Evolutionary conservation across 2,329 filamentous ascomycete species (phyloP).

Genomic region (Elsinoe perseae): DNA sequence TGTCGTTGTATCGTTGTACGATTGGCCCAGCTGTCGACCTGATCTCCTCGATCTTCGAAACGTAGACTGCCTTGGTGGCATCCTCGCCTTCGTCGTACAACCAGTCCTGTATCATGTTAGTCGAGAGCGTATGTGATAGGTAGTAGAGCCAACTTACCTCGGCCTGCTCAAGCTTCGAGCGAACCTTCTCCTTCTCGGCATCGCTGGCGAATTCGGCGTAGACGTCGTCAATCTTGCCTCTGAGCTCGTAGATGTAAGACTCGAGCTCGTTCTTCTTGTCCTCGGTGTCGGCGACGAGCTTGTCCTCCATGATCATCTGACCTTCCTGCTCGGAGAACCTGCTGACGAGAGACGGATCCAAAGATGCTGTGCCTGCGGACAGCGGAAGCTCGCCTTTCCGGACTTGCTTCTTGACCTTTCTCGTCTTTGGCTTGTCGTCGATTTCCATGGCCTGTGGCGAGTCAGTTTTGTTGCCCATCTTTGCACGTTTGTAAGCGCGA

Average conservation of each 20-base stretch:
- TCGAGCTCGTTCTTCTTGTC: conserved; percentile 99
- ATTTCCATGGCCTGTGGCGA: conserved; percentile 71
- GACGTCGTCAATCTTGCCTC: conserved; percentile 87
- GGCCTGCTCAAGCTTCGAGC: conserved; percentile 69
- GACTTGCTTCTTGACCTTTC: conserved; percentile 99
- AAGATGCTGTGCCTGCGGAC: conserved; percentile 69
- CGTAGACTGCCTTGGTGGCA: conserved; percentile 84
- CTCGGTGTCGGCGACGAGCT: conserved; percentile 94
- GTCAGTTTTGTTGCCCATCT: conserved; percentile 26
- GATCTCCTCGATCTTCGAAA: conserved; percentile 94
- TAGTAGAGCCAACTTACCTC: conserved; percentile 70
- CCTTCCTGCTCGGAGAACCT: conserved; percentile 72
- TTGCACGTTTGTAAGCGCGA: conserved; percentile 17
- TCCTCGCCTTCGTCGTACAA: conserved; percentile 96
- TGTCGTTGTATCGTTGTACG: conserved; percentile 90
- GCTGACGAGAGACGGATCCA: conserved; percentile 62
- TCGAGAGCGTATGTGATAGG: no score
- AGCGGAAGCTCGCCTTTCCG: conserved; percentile 94
- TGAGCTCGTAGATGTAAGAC: conserved; percentile 92
- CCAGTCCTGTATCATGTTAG: conserved; percentile 65
- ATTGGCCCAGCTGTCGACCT: conserved; percentile 84
- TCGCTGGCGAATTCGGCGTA: conserved; percentile 84
- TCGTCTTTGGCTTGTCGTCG: conserved; percentile 70
- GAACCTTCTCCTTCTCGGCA: conserved; percentile 83
- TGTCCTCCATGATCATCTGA: conserved; percentile 94